phyloP scores from a whole-genome alignment of 768 basidiomycete species.

The Boletus rex-veris region DNA sequence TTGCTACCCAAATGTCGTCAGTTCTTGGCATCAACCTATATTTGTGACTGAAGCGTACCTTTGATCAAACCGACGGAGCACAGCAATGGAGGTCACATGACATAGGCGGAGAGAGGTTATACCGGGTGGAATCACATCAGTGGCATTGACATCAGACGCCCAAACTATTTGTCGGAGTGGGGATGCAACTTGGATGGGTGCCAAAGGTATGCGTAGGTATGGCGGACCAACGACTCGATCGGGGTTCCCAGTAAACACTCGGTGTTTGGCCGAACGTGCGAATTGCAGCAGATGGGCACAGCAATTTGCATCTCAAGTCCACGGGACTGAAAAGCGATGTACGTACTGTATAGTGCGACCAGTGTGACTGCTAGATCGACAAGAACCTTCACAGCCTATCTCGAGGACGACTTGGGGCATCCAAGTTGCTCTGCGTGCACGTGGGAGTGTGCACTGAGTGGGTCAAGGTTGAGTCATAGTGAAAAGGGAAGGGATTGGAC shows the following conservation, averaged over 20 bases:
- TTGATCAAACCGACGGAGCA: slow-evolving; percentile 13
- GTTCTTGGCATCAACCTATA: slow-evolving; percentile 4
- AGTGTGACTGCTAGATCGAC: slow-evolving; percentile 3
- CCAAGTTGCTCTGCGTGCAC: not conserved
- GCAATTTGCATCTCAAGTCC: slow-evolving; percentile 12
- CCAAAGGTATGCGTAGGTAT: not conserved
- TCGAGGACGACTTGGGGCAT: not conserved
- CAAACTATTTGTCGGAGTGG: not conserved
- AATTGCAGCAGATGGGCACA: slow-evolving; percentile 9
- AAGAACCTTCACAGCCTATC: slow-evolving; percentile 3
- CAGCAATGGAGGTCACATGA: slow-evolving; percentile 11
- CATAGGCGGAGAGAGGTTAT: not conserved
- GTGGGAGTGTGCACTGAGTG: not conserved
- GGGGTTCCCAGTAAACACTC: not conserved
- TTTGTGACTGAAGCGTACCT: slow-evolving; percentile 10
- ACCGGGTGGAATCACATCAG: not conserved
- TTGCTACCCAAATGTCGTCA: slow-evolving; percentile 3
- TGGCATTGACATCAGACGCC: slow-evolving; percentile 2
- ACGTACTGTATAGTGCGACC: slow-evolving; percentile 4
- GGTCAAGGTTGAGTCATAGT: not conserved
- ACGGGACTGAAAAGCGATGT: slow-evolving; percentile 3
- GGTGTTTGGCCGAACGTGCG: slow-evolving; percentile 11
- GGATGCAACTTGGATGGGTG: not conserved
- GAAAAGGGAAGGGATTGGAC: not conserved
- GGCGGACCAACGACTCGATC: not conserved